Evolutionary conservation across 73 alveolate genomes (phyloP).

Genomic region (Paramecium tetraurelia): DNA sequence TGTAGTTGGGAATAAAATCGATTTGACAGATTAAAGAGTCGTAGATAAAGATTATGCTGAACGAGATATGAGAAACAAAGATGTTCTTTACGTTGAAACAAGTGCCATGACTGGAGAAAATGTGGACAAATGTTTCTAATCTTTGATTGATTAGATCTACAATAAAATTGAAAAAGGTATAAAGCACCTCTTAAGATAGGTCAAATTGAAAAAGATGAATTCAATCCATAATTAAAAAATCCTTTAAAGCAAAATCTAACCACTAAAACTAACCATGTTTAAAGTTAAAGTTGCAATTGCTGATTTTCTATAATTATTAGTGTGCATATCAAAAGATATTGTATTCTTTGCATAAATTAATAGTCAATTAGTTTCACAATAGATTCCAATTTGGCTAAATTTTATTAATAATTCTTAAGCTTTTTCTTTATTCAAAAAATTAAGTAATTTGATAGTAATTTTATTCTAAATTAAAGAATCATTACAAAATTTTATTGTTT

Average conservation of each 20-base stretch:
- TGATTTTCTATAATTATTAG: neutral
- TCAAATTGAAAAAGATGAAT: neutral
- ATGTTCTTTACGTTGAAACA: neutral
- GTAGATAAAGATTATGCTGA: constrained; percentile 1
- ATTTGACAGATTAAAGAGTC: constrained; percentile 63
- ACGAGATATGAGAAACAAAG: constrained; percentile 12
- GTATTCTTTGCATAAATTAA: neutral
- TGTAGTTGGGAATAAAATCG: constrained; percentile 82
- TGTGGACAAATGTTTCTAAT: neutral
- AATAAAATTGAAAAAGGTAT: neutral
- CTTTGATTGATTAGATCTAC: neutral
- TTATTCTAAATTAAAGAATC: neutral
- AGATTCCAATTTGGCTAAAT: neutral
- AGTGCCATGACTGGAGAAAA: constrained; percentile 14
- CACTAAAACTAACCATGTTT: neutral
- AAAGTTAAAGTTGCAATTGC: neutral
- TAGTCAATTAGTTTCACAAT: neutral
- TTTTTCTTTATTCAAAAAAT: neutral
- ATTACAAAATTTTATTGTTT: neutral
- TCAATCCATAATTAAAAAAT: neutral
- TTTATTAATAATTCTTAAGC: neutral
- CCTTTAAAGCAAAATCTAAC: neutral
- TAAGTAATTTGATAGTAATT: neutral
- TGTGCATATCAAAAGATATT: neutral
- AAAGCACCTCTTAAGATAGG: neutral